A percentile compares a stretch with the other conserved stretches of the same genome.
These are phyloP conservation scores for Naganishia cerealis DNA, from an alignment of 1,284 basidiomycete species.

Conservation along the genomic window DNA sequence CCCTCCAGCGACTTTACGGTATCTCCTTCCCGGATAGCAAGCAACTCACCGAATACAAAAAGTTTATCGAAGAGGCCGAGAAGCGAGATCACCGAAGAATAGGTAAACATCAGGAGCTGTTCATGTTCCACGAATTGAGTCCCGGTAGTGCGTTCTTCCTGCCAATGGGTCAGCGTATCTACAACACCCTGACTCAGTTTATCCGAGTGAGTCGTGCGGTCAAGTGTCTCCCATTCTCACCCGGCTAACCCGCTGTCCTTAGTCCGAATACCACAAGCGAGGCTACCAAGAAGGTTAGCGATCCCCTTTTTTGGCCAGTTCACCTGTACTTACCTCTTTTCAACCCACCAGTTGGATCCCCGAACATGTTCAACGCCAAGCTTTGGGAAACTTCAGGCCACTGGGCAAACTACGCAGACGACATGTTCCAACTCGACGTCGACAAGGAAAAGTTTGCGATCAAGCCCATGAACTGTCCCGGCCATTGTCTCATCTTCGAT, in stretches of 20 bases:
- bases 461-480: slow-evolving; percentile 99
- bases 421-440: slow-evolving; percentile 91
- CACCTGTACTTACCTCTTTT: slow-evolving; percentile 9
- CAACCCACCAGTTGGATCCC: slow-evolving; percentile 74
- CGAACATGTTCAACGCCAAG: slow-evolving; percentile 96
- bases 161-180: slow-evolving; percentile 94
- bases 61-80: slow-evolving; percentile 91
- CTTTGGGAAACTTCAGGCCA: slow-evolving; percentile 99
- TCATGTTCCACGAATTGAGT: slow-evolving; percentile 96
- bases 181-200: slow-evolving; percentile 88
- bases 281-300: slow-evolving; percentile 55
- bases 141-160: slow-evolving; percentile 97
- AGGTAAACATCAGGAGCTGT: slow-evolving; percentile 94
- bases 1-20: slow-evolving; percentile 94
- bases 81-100: slow-evolving; percentile 97
- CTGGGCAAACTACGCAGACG: slow-evolving; percentile 96
- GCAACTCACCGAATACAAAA: slow-evolving; percentile 92
- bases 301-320: slow-evolving; percentile 37
- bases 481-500: slow-evolving; percentile 95
- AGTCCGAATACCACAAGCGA: slow-evolving; percentile 57
- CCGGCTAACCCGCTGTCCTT: background rate
- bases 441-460: slow-evolving; percentile 94
- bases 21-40: slow-evolving; percentile 99
- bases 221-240: background rate
- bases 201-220: slow-evolving; percentile 67